phyloP scores from a whole-genome alignment of 1,284 basidiomycete species.

The Anthracocystis setariae region DNA sequence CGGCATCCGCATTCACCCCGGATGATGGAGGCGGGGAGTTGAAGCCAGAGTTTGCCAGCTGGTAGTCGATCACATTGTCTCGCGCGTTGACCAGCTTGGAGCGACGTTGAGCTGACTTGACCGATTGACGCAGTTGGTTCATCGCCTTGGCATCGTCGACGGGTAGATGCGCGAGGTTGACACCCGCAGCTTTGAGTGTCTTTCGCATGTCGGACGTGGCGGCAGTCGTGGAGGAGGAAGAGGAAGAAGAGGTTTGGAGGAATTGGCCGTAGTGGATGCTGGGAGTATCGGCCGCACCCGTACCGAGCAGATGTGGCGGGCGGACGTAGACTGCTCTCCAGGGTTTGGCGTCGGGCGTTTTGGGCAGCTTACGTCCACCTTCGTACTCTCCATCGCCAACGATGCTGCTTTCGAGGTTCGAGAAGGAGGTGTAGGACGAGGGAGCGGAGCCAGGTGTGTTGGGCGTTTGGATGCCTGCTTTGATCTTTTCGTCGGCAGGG shows the following conservation, averaged over 20 bases:
- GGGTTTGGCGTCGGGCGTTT: conserved; percentile 54
- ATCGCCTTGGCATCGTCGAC: conserved; percentile 72
- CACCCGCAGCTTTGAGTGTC: conserved; percentile 41
- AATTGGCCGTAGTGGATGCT: conserved; percentile 54
- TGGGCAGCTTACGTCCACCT: conserved; percentile 48
- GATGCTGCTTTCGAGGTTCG: neutral
- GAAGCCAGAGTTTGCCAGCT: conserved; percentile 61
- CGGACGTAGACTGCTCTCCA: conserved; percentile 62
- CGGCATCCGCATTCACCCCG: neutral
- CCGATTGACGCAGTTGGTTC: conserved; percentile 72
- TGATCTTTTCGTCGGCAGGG: conserved; percentile 49
- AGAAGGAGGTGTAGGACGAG: neutral
- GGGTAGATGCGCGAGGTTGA: conserved; percentile 31
- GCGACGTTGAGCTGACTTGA: conserved; percentile 75
- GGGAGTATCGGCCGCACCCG: conserved; percentile 13
- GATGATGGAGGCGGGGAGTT: neutral
- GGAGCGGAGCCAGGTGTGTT: conserved; percentile 3
- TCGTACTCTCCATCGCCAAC: conserved; percentile 12
- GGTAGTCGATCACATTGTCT: conserved; percentile 81
- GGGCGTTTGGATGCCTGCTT: conserved; percentile 34
- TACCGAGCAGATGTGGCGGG: conserved; percentile 33
- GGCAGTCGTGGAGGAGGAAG: conserved; percentile 2
- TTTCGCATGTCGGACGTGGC: conserved; percentile 15
- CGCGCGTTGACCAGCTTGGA: conserved; percentile 60
- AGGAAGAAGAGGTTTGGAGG: conserved; percentile 17